phyloP scores from a whole-genome alignment of 352 stramenopile species.

The Sclerospora graminicola region DNA sequence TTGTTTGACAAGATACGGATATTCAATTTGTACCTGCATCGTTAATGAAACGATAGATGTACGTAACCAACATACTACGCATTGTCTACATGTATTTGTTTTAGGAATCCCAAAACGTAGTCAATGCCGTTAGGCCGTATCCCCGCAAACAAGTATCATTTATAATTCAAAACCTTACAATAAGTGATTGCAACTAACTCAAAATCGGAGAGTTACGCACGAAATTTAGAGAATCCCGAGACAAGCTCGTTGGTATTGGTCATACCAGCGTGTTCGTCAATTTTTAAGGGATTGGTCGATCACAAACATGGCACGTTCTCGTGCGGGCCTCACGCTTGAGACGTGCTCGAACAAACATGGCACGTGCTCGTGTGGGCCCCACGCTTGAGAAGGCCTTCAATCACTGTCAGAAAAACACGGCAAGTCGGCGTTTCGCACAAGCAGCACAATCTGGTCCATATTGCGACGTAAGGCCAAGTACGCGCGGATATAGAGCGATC shows the following conservation, averaged over 20 bases:
- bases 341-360: too few relatives aligned
- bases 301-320: constrained; percentile 70
- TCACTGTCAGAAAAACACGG: constrained; percentile 77
- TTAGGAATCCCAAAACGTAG: too few relatives aligned
- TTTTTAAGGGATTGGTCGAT: constrained; percentile 86
- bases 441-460: constrained; percentile 92
- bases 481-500: constrained; percentile 91
- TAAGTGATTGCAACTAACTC: constrained; percentile 19
- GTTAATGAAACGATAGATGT: too few relatives aligned
- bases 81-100: too few relatives aligned
- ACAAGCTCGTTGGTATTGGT: constrained; percentile 85
- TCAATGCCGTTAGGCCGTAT: not conserved
- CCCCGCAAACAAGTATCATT: constrained; percentile 9
- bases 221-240: constrained; percentile 67
- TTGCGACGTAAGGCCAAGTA: constrained; percentile 91
- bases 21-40: too few relatives aligned
- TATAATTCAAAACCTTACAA: constrained; percentile 20
- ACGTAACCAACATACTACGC: too few relatives aligned
- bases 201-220: constrained; percentile 13
- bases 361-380: constrained; percentile 72
- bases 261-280: constrained; percentile 84
- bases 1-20: constrained; percentile 11
- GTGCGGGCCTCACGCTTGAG: constrained; percentile 75
- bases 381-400: constrained; percentile 77
- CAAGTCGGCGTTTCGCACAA: constrained; percentile 77